Percentiles rank a stretch among this genome's conserved stretches.
These are phyloP conservation scores for Bondarzewia mesenterica DNA, from an alignment of 1,284 basidiomycete genomes.

Conservation along the genomic window DNA sequence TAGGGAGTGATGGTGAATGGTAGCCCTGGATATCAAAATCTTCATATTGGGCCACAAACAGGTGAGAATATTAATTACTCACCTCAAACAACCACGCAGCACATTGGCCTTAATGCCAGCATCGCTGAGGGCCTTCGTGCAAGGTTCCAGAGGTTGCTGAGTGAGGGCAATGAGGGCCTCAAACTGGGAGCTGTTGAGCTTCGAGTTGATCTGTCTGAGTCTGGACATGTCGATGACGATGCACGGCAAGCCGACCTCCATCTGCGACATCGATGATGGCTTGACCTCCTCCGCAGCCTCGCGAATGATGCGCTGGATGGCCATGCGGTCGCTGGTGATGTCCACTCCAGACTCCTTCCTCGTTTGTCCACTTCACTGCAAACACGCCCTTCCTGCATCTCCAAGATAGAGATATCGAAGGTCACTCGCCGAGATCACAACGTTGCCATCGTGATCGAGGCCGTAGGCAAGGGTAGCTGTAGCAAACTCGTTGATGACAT, in stretches of 20 bases:
- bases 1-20: no score
- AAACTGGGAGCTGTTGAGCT: no score
- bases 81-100: no score
- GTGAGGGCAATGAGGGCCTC: no score
- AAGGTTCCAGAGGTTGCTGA: no score
- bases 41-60: no score
- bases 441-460: slow-evolving; percentile 76
- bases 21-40: no score
- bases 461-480: slow-evolving; percentile 97
- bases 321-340: slow-evolving; percentile 85
- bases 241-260: slow-evolving; percentile 95
- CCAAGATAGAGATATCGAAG: slow-evolving; percentile 97
- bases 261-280: slow-evolving; percentile 87
- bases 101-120: no score
- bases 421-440: slow-evolving; percentile 96
- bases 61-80: no score
- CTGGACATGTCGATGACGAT: slow-evolving; percentile 96
- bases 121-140: no score
- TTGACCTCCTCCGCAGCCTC: slow-evolving; percentile 99
- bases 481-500: slow-evolving; percentile 98
- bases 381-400: slow-evolving; percentile 99
- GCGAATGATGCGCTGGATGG: slow-evolving; percentile 98
- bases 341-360: slow-evolving; percentile 88
- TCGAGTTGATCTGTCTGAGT: no score
- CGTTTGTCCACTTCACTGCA: slow-evolving; percentile 98